A percentile compares a stretch with the other conserved stretches of the same genome.
Conservation (phyloP, 306 rosid genomes). For the Vigna angularis region DNA sequence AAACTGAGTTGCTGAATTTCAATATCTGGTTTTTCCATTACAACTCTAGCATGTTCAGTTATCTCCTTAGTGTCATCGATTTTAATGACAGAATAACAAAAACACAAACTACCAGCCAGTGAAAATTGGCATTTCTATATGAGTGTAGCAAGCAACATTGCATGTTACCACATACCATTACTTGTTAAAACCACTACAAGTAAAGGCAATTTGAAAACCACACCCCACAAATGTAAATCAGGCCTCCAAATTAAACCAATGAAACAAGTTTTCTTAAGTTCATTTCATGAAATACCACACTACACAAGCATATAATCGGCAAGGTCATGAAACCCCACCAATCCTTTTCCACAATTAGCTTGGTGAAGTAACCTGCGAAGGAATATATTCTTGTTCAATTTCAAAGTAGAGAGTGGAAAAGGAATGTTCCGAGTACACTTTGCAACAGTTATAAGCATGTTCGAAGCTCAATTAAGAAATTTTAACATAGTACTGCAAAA, state of each 20-base stretch:
- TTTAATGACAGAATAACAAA: conserved; percentile 15
- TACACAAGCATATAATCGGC: conserved; percentile 13
- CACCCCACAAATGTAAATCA: neutral
- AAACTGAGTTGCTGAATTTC: conserved; percentile 21
- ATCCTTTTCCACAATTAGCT: conserved; percentile 12
- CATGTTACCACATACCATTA: neutral
- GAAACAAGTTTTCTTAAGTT: neutral
- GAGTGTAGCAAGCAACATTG: conserved; percentile 8
- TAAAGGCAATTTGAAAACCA: conserved; percentile 10
- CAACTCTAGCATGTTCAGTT: conserved; percentile 13
- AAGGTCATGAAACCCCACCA: conserved; percentile 17
- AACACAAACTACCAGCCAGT: conserved; percentile 1
- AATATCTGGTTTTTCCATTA: conserved; percentile 2
- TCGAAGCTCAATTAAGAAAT: conserved; percentile 35
- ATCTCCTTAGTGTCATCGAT: conserved; percentile 17
- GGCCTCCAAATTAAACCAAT: conserved; percentile 31
- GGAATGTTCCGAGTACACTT: neutral
- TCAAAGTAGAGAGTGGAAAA: conserved; percentile 26
- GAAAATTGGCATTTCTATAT: conserved; percentile 22
- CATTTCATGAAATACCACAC: conserved; percentile 7
- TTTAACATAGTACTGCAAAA: conserved; percentile 33
- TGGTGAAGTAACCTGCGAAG: conserved; percentile 20
- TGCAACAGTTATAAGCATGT: conserved; percentile 13
- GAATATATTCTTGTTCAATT: conserved; percentile 39
- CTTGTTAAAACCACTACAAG: neutral